phyloP scores from a whole-genome alignment of 768 basidiomycete species.

The Tricholoma matsutake region DNA sequence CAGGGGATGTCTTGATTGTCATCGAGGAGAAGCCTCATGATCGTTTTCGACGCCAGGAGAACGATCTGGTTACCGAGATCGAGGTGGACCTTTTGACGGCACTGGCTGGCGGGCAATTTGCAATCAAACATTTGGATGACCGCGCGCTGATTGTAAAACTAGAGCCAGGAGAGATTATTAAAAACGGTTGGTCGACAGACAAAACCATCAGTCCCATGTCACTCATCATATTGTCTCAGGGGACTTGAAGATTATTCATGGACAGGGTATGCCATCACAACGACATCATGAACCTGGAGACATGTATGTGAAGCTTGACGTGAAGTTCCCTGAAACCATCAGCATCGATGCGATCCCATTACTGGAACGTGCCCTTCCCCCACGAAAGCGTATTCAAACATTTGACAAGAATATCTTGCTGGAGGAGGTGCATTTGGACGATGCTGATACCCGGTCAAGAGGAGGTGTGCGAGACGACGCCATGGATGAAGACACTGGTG shows the following conservation, averaged over 20 bases:
- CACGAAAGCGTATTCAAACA: constrained; percentile 63
- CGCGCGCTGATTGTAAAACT: constrained; percentile 82
- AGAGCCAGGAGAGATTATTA: constrained; percentile 86
- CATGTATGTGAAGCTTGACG: constrained; percentile 80
- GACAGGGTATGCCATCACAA: constrained; percentile 98
- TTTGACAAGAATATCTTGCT: constrained; percentile 64
- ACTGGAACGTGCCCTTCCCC: constrained; percentile 84
- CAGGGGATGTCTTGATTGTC: constrained; percentile 94
- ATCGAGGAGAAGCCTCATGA: constrained; percentile 92
- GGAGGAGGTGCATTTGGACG: constrained; percentile 84
- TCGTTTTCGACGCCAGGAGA: constrained; percentile 83
- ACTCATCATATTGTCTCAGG: constrained; percentile 41
- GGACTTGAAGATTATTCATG: constrained; percentile 84
- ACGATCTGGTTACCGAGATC: constrained; percentile 81
- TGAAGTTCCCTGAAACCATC: constrained; percentile 87
- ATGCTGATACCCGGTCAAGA: constrained; percentile 68
- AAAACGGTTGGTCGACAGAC: constrained; percentile 67
- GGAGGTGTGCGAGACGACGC: constrained; percentile 60
- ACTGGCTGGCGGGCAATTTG: constrained; percentile 86
- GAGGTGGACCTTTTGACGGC: constrained; percentile 93
- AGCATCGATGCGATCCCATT: constrained; percentile 60
- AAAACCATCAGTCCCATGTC: constrained; percentile 1
- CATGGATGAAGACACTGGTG: constrained; percentile 94
- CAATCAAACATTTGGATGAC: constrained; percentile 92
- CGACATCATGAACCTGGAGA: constrained; percentile 97